phyloP scores from a whole-genome alignment of 805 yeast species.

The Zygosaccharomyces bisporus region DNA sequence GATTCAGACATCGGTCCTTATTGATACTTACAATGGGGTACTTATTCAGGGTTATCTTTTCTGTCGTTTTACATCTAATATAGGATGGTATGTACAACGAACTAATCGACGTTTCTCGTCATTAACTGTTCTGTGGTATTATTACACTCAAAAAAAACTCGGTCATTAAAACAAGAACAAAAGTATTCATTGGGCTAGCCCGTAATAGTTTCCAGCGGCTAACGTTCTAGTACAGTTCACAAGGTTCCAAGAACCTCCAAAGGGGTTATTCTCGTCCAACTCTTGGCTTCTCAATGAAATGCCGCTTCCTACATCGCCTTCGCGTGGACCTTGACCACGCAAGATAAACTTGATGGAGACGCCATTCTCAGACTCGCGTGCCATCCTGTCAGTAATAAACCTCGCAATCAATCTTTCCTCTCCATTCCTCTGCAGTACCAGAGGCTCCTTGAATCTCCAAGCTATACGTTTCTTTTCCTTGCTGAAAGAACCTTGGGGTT shows the following conservation, averaged over 20 bases:
- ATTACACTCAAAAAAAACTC: constrained; percentile 5
- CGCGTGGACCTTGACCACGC: constrained; percentile 23
- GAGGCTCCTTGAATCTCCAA: constrained; percentile 61
- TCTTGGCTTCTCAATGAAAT: constrained; percentile 40
- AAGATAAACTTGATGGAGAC: constrained; percentile 64
- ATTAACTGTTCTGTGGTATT: not conserved
- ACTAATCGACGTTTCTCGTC: constrained; percentile 2
- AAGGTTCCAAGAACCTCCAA: constrained; percentile 37
- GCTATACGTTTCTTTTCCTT: constrained; percentile 81
- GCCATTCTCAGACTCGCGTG: constrained; percentile 70
- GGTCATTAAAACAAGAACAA: not conserved
- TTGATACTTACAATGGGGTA: not conserved
- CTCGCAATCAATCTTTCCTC: constrained; percentile 81
- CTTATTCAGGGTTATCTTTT: not conserved
- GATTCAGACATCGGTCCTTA: constrained; percentile 6
- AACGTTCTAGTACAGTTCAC: constrained; percentile 36
- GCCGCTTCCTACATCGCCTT: constrained; percentile 46
- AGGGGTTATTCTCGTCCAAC: constrained; percentile 39
- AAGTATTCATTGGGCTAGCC: constrained; percentile 24
- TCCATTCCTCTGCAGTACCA: constrained; percentile 35
- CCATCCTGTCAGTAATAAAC: constrained; percentile 70
- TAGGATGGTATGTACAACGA: constrained; percentile 1
- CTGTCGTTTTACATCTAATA: not conserved
- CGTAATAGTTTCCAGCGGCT: constrained; percentile 39
- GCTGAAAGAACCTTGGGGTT: constrained; percentile 89